A percentile compares a stretch with the other conserved stretches of the same genome.
Evolutionary conservation across 495 filamentous ascomycete genomes (phyloP).

Genomic region (Penicillium riverlandense): DNA sequence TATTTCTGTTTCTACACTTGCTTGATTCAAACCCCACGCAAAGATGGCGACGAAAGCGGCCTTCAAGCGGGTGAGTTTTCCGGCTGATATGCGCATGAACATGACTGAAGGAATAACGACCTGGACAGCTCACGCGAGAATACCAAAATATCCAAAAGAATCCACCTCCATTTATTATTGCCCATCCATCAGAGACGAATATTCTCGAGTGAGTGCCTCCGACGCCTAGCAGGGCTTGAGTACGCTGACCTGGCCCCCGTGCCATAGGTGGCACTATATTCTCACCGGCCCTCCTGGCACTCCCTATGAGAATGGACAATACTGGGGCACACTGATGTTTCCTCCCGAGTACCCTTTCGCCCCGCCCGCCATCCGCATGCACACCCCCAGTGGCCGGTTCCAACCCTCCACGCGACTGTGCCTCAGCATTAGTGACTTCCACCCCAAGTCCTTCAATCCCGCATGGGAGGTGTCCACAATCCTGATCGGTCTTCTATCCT

Average conservation of each 20-base stretch:
- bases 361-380: constrained; percentile 96
- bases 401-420: constrained; percentile 88
- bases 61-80: constrained; percentile 65
- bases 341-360: constrained; percentile 96
- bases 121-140: constrained; percentile 74
- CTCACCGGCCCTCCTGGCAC: constrained; percentile 92
- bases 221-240: neutral
- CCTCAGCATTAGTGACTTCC: constrained; percentile 92
- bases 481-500: constrained; percentile 84
- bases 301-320: constrained; percentile 90
- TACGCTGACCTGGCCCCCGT: constrained; percentile 1
- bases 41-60: constrained; percentile 77
- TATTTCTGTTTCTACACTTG: too few species aligned
- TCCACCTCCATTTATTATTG: constrained; percentile 87
- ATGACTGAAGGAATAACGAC: constrained; percentile 4
- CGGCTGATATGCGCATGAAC: neutral
- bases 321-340: constrained; percentile 96
- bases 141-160: constrained; percentile 88
- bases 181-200: constrained; percentile 89
- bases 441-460: constrained; percentile 95
- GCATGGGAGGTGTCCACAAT: constrained; percentile 99
- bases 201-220: constrained; percentile 70
- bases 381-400: constrained; percentile 93
- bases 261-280: constrained; percentile 88
- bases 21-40: neutral